phyloP scores from a whole-genome alignment of 2,329 filamentous ascomycete genomes.

The Cercospora brassicicola region DNA sequence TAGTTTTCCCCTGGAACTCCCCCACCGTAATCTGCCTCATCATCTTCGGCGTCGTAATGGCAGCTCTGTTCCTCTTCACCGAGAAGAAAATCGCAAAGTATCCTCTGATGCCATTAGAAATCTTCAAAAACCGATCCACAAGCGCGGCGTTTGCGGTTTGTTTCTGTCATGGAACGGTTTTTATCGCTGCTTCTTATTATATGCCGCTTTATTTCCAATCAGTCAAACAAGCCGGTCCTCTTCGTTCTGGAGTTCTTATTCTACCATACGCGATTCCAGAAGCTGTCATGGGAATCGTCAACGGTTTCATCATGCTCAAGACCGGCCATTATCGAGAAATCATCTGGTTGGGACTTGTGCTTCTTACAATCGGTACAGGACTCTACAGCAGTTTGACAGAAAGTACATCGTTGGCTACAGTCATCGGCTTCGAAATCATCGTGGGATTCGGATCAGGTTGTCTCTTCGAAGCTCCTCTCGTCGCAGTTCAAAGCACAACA shows the following conservation, averaged over 20 bases:
- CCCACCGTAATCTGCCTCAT: constrained; percentile 58
- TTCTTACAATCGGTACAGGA: constrained; percentile 51
- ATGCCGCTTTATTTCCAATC: constrained; percentile 73
- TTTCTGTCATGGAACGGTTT: constrained; percentile 54
- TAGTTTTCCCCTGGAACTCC: constrained; percentile 55
- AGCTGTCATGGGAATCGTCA: constrained; percentile 47
- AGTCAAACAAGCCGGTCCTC: constrained; percentile 60
- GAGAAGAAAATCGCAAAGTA: constrained; percentile 65
- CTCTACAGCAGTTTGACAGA: constrained; percentile 47
- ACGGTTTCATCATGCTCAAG: constrained; percentile 53
- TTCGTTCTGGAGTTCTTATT: constrained; percentile 62
- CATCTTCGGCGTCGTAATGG: constrained; percentile 52
- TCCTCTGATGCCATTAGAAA: constrained; percentile 66
- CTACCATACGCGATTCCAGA: constrained; percentile 58
- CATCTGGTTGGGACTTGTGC: constrained; percentile 46
- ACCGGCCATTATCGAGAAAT: constrained; percentile 52
- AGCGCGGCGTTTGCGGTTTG: constrained; percentile 56
- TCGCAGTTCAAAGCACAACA: constrained; percentile 58
- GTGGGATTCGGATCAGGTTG: constrained; percentile 54
- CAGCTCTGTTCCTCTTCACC: constrained; percentile 57
- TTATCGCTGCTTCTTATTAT: constrained; percentile 68
- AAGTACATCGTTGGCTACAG: constrained; percentile 19
- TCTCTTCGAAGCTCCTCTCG: constrained; percentile 56
- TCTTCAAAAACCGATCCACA: constrained; percentile 60
- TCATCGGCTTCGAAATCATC: constrained; percentile 52